Base-by-base conservation (phyloP, 176 grass and related monocot genomes). In the Dendrocalamus sinicus region DNA sequence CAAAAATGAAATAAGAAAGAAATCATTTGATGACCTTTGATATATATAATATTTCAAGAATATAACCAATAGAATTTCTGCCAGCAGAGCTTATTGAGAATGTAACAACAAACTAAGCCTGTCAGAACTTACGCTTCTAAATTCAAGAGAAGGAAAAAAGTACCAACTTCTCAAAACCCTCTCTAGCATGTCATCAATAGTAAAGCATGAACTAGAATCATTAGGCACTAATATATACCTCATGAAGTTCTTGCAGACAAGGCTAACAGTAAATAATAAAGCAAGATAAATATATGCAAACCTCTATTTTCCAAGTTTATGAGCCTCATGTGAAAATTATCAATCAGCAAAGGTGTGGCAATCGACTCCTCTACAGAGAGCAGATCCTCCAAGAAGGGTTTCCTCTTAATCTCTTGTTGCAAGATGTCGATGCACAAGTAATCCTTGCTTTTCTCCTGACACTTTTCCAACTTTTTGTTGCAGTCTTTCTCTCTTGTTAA, bases 301-400 rank as follows among this genome's bases (percentile, higher is more conserved):
- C 93, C 93, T 95, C 93, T 92, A 24, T 95, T 95, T 76, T 95
- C 93, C 66, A 95, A 62, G 86, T 91, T 89, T 51, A 93, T 43
- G 76, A 91, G 89, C 22, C 87, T 92, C 91, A 92, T 76, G 81
- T 91, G 91, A 70, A 95, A 86, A 73, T 91, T 90, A 53, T 95
- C 91, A 54, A 72, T 68, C 60, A 95, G 47, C 63, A 95, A 82
- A 28, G 91, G 91, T 0, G 63, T 92, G 12, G 73, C 89, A 75
- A 93, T 76, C 0, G 91, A 90, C 48, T 91, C 86, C 46, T 93
- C 84, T 8, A 47, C 55, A 67, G 75, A 87, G 24, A 91, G 72
- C 1, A 4, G 51, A 1, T 76, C 23, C 75, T 78, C 76, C 7
- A 81, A 57, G 8, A 82, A 48, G 14, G 65, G 53, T 24, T 72